phyloP scores from a whole-genome alignment of 345 rosid species.

The Populus alba region DNA sequence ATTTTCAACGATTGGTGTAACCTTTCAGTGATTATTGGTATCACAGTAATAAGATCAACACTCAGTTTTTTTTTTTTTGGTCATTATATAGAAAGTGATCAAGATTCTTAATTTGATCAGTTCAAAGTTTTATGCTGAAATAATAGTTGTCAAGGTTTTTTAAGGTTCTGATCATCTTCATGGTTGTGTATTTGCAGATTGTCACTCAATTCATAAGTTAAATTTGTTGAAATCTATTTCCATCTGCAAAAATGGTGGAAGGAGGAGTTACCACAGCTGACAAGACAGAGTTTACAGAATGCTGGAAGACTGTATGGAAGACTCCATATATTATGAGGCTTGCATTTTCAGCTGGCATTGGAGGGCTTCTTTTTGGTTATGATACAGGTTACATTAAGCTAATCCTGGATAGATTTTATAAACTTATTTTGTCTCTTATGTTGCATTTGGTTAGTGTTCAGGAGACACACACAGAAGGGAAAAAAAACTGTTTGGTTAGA shows the following conservation, averaged over 20 bases:
- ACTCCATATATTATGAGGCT: slow-evolving; percentile 83
- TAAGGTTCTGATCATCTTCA: not conserved
- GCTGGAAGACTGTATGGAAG: slow-evolving; percentile 65
- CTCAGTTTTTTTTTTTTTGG: not conserved
- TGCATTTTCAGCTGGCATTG: slow-evolving; percentile 86
- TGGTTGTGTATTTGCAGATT: not conserved
- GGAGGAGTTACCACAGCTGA: slow-evolving; percentile 58
- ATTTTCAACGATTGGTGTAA: no score
- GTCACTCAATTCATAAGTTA: not conserved
- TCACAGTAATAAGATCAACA: not conserved
- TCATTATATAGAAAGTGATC: not conserved
- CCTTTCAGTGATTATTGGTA: no score
- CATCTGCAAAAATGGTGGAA: slow-evolving; percentile 56
- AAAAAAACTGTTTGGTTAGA: no score
- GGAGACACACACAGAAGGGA: no score
- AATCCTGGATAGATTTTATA: not conserved
- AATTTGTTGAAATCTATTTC: not conserved
- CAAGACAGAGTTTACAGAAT: slow-evolving; percentile 68
- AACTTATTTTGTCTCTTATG: not conserved
- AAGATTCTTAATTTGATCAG: not conserved
- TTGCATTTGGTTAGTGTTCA: not conserved
- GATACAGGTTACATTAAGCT: slow-evolving; percentile 57
- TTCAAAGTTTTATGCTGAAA: not conserved
- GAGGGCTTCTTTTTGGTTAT: slow-evolving; percentile 92
- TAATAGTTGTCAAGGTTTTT: not conserved